Base-by-base conservation (phyloP, 2,329 filamentous ascomycete species). In the Chrysoporthe austroafricana region DNA sequence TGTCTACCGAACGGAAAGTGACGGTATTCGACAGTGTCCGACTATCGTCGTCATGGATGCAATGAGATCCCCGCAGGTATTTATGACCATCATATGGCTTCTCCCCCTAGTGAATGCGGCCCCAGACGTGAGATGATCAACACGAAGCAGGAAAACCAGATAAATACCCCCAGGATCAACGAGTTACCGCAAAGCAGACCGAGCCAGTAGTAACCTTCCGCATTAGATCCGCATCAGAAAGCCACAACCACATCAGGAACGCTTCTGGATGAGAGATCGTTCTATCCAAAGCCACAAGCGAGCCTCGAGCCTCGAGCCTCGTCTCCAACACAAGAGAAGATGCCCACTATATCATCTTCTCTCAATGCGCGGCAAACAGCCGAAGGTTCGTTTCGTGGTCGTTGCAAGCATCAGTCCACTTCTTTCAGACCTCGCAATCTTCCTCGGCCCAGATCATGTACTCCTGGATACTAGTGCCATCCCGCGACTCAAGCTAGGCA, bases 401-500 rank as follows among this genome's bases (percentile, higher is more conserved):
- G 56, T 87, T 84, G 69, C 85, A 87, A 8, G 86, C 86, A 9
- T 83, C 76, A 42, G 79, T 78, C 89, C 91, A 93, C 66, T 85
- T 83, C 73, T 82, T 82, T 66, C 88, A 81, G 5, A 92, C 86
- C 60, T 82, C 80, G 70, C 88, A 84, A 74, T 94, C 91, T 76
- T 92, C 86, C 71, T 86, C 84, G 66, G 90, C 78, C 75, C 86
- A 87, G 48, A 79, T 79, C 67, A 87, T 76, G 74, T 93, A 93
- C 66, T 85, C 83, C 18, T 80, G 75, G 32, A 89, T 81, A 0
- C 85, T 87, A 1, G 72, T 70, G 50, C 84, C 79, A 34, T 83
- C 76, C 1, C 76, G 75, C 9, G 77, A 73, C 42, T 79, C 78
- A 21, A 87, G 74, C 76, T 85, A 88, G 1, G 73, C 73, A 63